Conservation (phyloP, 257 asterid species). For the Scutellaria minor region DNA sequence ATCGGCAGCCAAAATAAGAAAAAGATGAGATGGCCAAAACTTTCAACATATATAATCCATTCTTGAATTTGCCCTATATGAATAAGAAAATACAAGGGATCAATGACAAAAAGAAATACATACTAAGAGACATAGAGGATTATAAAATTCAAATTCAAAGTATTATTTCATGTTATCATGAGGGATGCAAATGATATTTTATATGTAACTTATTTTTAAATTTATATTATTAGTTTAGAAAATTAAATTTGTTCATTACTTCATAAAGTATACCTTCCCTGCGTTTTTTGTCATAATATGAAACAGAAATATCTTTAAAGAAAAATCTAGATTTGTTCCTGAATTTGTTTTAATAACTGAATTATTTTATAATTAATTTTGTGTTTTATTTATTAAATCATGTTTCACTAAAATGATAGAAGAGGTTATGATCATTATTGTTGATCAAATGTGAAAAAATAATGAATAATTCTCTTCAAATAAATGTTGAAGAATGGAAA, state of each 20-base stretch:
- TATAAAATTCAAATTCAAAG: not conserved
- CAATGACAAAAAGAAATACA: not conserved
- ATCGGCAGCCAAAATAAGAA: slow-evolving; percentile 36
- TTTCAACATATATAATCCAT: not conserved
- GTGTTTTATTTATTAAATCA: too few species aligned
- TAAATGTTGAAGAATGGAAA: slow-evolving; percentile 22
- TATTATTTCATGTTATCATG: not conserved
- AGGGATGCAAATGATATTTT: too few species aligned
- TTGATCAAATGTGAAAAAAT: not conserved
- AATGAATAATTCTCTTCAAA: not conserved
- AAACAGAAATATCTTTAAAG: too few species aligned
- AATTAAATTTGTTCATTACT: too few species aligned
- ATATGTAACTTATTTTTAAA: not conserved
- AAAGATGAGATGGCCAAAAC: slow-evolving; percentile 11
- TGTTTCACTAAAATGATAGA: not conserved
- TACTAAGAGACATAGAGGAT: not conserved
- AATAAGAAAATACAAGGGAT: not conserved
- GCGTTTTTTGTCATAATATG: too few species aligned
- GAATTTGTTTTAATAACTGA: too few species aligned
- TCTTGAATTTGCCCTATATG: slow-evolving; percentile 1
- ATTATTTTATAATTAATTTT: too few species aligned
- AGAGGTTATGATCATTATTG: not conserved
- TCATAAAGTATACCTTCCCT: too few species aligned
- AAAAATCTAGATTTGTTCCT: too few species aligned
- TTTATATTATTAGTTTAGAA: too few species aligned